Evolutionary conservation across 352 stramenopile species (phyloP).

Genomic region (Phytophthora podocarpi): DNA sequence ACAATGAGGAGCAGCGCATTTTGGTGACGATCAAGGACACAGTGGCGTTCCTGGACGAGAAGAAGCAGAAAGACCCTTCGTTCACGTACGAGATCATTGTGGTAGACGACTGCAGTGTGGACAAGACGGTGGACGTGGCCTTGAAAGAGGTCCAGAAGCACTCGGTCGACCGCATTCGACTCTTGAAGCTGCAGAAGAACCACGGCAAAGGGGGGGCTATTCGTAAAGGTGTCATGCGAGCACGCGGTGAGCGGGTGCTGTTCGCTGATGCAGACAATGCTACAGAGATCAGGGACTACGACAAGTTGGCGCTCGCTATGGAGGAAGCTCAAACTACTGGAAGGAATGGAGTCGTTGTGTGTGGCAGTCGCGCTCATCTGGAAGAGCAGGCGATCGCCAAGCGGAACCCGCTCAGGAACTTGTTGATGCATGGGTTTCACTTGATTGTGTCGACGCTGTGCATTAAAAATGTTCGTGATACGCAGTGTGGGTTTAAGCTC

Average conservation of each 20-base stretch:
- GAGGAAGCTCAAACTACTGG: constrained; percentile 30
- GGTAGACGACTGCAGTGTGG: constrained; percentile 92
- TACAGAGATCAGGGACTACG: constrained; percentile 91
- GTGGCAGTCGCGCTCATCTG: constrained; percentile 91
- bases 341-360: constrained; percentile 72
- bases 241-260: constrained; percentile 78
- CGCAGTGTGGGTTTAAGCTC: constrained; percentile 96
- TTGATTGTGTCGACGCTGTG: constrained; percentile 89
- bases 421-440: constrained; percentile 95
- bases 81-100: constrained; percentile 91
- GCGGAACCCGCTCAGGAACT: constrained; percentile 85
- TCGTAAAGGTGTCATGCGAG: constrained; percentile 88
- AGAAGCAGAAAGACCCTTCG: constrained; percentile 44
- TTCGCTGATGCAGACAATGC: constrained; percentile 94
- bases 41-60: constrained; percentile 85
- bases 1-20: constrained; percentile 95
- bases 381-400: constrained; percentile 87
- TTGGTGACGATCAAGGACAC: constrained; percentile 91
- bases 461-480: constrained; percentile 89
- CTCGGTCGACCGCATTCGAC: constrained; percentile 61
- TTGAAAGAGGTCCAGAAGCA: constrained; percentile 52
- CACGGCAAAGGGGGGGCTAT: constrained; percentile 93
- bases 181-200: constrained; percentile 87
- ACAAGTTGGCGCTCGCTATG: constrained; percentile 72
- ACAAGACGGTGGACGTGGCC: constrained; percentile 81